Evolutionary conservation across 345 rosid species (phyloP), one percentile per base, ranked within the genome.

Genomic region (Heritiera littoralis): DNA sequence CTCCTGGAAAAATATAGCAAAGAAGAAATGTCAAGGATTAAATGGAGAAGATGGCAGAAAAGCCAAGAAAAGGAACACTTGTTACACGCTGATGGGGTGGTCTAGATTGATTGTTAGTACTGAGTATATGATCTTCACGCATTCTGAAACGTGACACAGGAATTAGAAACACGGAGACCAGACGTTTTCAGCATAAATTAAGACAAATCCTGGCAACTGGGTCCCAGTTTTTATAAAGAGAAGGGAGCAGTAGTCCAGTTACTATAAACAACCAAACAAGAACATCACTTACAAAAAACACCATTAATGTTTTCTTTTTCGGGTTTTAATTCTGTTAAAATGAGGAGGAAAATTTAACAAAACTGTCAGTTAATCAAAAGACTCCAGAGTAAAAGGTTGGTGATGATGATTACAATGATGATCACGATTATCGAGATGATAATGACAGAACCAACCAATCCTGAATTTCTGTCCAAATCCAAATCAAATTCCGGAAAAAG

Each of bases 191-290:
- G 77, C 66, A 63, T 74, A 74, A 77, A 71, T 52, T n/a, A 64
- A 77, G 61, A 81, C 49, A n/a, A 61, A 43, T 70, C 48, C 75
- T 64, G 67, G 63, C 74, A 63, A 64, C 64, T 66, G 82, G 80
- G 86, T 63, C 84, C 84, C 86, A 70, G 78, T 48, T 51, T 2
- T 51, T 30, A 52, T 49, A 52, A 72, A 55, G 54, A 2, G 28
- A 54, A 28, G 40, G 12, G 23, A 35, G 38, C 38, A 35, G 3
- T 35, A 35, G 3, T 35, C 38, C 38, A 35, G 38, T 35, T 28
- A 35, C 14, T 58, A 54, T 46, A 40, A 18, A 51, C 28, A 30
- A 70, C 70, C 70, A 66, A 77, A 28, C 79, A 72, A 65, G 78
- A 75, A 78, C 82, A 83, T 59, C 5, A 38, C 59, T 9, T 18